Evolutionary conservation across 164 flowering plant genomes (phyloP).

Genomic region (Berberis thunbergii): DNA sequence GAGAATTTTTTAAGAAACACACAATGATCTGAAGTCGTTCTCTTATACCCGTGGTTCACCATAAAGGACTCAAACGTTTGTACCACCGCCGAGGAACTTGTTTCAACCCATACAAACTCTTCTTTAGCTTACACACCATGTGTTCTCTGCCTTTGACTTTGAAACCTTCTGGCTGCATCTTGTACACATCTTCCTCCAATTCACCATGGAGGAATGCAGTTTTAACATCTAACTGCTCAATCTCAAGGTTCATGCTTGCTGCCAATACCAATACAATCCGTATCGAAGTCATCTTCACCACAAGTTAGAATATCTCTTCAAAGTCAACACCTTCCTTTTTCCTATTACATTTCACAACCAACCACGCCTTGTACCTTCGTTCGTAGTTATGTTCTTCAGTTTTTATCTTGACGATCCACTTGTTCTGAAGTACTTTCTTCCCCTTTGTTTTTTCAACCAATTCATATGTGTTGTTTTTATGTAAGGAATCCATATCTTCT

Average conservation of each 20-base stretch:
- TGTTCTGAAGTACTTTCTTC: neutral
- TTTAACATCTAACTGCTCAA: slow-evolving; percentile 1
- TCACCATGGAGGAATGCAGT: slow-evolving; percentile 3
- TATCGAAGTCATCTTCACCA: neutral
- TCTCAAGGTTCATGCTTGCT: neutral
- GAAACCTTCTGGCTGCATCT: neutral
- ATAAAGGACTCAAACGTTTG: too few relatives aligned
- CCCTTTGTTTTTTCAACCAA: neutral
- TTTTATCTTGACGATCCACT: neutral
- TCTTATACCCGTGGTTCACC: too few relatives aligned
- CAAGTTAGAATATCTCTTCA: neutral
- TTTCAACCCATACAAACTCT: neutral
- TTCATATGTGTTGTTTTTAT: neutral
- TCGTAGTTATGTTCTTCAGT: neutral
- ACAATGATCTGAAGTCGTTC: too few relatives aligned
- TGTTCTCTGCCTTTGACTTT: neutral
- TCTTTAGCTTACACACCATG: neutral
- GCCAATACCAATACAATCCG: neutral
- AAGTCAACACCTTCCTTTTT: neutral
- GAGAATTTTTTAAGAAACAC: too few relatives aligned
- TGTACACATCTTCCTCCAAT: neutral
- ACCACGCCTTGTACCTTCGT: neutral
- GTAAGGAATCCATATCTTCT: neutral
- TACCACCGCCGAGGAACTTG: too few relatives aligned
- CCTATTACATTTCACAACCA: neutral